Evolutionary conservation across 768 basidiomycete species (phyloP).

Genomic region (Auricularia cornea): DNA sequence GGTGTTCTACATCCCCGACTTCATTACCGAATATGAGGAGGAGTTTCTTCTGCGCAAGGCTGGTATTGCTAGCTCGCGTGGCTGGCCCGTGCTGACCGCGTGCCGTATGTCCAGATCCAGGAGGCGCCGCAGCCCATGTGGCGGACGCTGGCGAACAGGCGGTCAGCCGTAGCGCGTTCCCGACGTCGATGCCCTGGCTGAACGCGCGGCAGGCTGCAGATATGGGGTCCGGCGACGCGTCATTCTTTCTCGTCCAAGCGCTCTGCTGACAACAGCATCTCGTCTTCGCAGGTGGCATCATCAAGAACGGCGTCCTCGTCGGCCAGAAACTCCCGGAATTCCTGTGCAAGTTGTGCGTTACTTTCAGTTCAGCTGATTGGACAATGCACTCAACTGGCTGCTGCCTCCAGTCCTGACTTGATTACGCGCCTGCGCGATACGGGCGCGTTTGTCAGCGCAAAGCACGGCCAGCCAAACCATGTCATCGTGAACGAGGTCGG

Average conservation of each 20-base stretch:
- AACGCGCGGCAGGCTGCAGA: conserved; percentile 47
- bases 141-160: conserved; percentile 65
- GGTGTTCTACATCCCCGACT: conserved; percentile 68
- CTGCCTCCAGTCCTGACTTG: conserved; percentile 60
- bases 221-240: conserved; percentile 47
- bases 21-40: conserved; percentile 68
- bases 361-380: conserved; percentile 1
- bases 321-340: conserved; percentile 64
- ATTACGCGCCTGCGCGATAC: conserved; percentile 58
- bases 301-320: conserved; percentile 58
- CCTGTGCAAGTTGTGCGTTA: conserved; percentile 53
- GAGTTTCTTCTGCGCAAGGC: conserved; percentile 71
- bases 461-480: conserved; percentile 73
- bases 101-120: conserved; percentile 45
- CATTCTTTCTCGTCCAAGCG: too few relatives aligned
- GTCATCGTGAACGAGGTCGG: conserved; percentile 79
- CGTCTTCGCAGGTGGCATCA: conserved; percentile 60
- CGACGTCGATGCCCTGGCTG: not conserved
- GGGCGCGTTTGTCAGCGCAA: conserved; percentile 53
- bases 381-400: conserved; percentile 5
- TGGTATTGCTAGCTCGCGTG: conserved; percentile 5
- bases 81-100: not conserved
- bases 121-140: conserved; percentile 76
- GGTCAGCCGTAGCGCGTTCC: conserved; percentile 35
- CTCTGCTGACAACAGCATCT: too few relatives aligned